Percentiles rank a stretch among this genome's conserved stretches.
Evolutionary conservation across 768 basidiomycete genomes (phyloP).

Genomic region (Pleurotus platypus): DNA sequence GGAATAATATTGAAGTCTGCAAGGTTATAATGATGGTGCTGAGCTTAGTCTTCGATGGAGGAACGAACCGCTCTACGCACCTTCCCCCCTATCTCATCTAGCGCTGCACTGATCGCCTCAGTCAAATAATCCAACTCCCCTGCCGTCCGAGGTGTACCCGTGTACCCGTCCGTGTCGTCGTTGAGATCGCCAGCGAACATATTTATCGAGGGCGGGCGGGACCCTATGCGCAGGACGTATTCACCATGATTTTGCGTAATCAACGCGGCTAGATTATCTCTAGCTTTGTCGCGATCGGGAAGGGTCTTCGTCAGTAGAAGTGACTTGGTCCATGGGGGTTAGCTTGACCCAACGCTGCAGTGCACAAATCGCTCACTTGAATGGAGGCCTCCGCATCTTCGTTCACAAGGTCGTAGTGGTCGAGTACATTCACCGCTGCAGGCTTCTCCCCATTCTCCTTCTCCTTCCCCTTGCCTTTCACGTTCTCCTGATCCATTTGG

Average conservation of each 20-base stretch:
- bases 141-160: conserved; percentile 44
- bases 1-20: conserved; percentile 2
- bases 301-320: conserved; percentile 39
- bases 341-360: not conserved
- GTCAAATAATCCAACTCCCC: conserved; percentile 50
- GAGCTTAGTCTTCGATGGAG: not conserved
- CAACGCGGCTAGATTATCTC: conserved; percentile 61
- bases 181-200: conserved; percentile 54
- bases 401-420: conserved; percentile 4
- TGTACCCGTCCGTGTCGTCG: conserved; percentile 49
- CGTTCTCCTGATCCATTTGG: conserved; percentile 27
- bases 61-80: conserved; percentile 28
- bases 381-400: conserved; percentile 52
- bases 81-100: conserved; percentile 81
- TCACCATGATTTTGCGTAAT: conserved; percentile 71
- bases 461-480: conserved; percentile 34
- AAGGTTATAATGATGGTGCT: not conserved
- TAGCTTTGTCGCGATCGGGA: conserved; percentile 48
- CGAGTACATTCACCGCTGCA: conserved; percentile 21
- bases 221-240: conserved; percentile 70
- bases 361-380: conserved; percentile 33
- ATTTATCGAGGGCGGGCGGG: conserved; percentile 52
- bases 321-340: conserved; percentile 26
- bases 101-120: conserved; percentile 39
- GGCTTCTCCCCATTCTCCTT: conserved; percentile 28